phyloP scores from a whole-genome alignment of 2,329 filamentous ascomycete species.

The Xenoacremonium recifei region DNA sequence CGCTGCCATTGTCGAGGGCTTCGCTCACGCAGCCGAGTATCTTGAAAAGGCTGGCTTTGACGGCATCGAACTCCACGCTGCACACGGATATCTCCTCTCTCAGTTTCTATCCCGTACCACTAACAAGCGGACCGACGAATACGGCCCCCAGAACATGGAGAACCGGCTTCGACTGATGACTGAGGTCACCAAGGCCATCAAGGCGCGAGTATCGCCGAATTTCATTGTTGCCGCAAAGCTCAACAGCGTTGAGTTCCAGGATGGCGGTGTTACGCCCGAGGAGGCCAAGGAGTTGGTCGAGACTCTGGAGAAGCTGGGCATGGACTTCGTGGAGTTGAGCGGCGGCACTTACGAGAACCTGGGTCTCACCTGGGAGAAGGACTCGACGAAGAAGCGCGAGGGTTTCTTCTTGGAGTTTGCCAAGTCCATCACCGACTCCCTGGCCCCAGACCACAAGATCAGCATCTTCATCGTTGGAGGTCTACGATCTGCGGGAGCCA shows the following conservation, averaged over 20 bases:
- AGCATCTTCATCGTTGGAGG: conserved; percentile 58
- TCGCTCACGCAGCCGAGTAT: conserved; percentile 58
- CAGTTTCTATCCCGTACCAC: conserved; percentile 50
- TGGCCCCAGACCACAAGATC: conserved; percentile 39
- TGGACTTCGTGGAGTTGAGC: conserved; percentile 59
- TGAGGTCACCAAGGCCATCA: conserved; percentile 38
- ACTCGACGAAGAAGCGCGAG: conserved; percentile 53
- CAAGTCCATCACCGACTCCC: conserved; percentile 42
- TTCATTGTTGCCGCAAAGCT: conserved; percentile 55
- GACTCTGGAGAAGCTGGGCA: conserved; percentile 44
- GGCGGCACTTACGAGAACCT: conserved; percentile 59
- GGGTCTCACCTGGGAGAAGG: conserved; percentile 48
- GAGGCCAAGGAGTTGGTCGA: conserved; percentile 49
- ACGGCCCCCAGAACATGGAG: conserved; percentile 41
- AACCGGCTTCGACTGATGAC: conserved; percentile 45
- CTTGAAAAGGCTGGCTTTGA: conserved; percentile 58
- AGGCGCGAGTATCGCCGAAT: conserved; percentile 23
- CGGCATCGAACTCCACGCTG: conserved; percentile 47
- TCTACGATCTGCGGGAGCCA: conserved; percentile 51
- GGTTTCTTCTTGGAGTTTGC: conserved; percentile 62
- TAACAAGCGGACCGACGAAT: conserved; percentile 51
- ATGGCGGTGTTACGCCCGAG: conserved; percentile 48
- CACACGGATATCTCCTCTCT: conserved; percentile 51
- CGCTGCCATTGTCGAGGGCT: conserved; percentile 51
- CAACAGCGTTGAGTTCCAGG: conserved; percentile 56